Conservation (phyloP, 1,284 basidiomycete genomes). For the Tilletia indica region DNA sequence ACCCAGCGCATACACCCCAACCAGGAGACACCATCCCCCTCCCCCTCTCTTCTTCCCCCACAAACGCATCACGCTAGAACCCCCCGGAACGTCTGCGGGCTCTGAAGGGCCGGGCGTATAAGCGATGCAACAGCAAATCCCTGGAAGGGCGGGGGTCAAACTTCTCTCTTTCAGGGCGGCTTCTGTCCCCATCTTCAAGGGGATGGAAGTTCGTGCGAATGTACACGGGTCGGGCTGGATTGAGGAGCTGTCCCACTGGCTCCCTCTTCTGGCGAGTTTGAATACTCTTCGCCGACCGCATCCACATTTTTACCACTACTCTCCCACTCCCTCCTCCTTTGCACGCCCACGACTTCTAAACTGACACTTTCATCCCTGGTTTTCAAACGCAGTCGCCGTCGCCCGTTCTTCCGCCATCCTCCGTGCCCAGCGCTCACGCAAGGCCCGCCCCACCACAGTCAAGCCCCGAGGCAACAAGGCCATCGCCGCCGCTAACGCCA, state of each 20-base stretch:
- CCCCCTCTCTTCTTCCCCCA: too few relatives aligned
- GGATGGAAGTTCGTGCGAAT: too few relatives aligned
- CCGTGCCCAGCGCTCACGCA: slow-evolving; percentile 37
- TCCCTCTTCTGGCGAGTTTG: not conserved
- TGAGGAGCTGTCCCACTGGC: too few relatives aligned
- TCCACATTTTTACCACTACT: slow-evolving; percentile 24
- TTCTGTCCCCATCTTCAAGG: not conserved
- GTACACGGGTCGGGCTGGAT: too few relatives aligned
- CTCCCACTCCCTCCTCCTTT: not conserved
- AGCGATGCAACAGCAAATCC: slow-evolving; percentile 46
- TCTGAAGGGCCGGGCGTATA: slow-evolving; percentile 54
- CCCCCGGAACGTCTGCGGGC: slow-evolving; percentile 41
- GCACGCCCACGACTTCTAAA: too few relatives aligned
- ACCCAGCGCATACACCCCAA: too few relatives aligned
- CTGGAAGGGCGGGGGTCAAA: not conserved
- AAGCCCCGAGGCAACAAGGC: slow-evolving; percentile 17
- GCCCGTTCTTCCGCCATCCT: slow-evolving; percentile 49
- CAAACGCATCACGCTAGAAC: slow-evolving; percentile 54
- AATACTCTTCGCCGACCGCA: slow-evolving; percentile 14
- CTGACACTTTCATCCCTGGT: slow-evolving; percentile 7
- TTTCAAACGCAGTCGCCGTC: slow-evolving; percentile 39
- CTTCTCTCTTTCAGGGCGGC: not conserved
- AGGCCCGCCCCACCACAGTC: slow-evolving; percentile 4
- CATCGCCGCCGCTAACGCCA: not conserved
- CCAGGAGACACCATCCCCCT: too few relatives aligned